Base-by-base conservation (phyloP, 164 flowering plant genomes). In the Magnolia sinica region DNA sequence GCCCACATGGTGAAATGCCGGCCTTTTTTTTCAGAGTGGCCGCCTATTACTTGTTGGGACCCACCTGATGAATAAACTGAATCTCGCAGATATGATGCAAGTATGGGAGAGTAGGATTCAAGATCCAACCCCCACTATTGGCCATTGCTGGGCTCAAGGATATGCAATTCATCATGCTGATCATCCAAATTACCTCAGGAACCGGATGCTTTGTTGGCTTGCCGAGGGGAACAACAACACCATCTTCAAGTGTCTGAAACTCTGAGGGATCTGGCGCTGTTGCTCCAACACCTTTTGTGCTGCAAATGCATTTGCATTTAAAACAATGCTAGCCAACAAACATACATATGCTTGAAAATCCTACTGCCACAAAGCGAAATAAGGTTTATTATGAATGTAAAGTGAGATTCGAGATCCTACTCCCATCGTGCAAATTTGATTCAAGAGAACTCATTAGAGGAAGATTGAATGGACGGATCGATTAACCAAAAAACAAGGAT, bases 261-360 rank as follows among this genome's bases (percentile, higher is more conserved):
- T 90, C 86, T 8, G 89, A 87, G 3, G 82, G 66, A 84, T 91
- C 90, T n/a, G 98, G 98, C 0, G 89, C 90, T 50, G 96, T 92
- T 71, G 81, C 68, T 58, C 97, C 98, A 10, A 95, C 91, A 76
- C 98, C 98, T 84, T 95, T 95, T 68, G 98, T 92, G 88, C 98
- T 95, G 94, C 80, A 84, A 78, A 55, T 55, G 45, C 45, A 37
- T 70, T 65, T 50, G 27, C 69, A 76, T 50, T 49, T 65, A 2
- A 14, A 67, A 45, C 29, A 7, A 64, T 64, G 29, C 50, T 16
- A 10, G 13, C 24, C 45, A 22, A 55, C 45, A 22, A 55, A 52
- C 45, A 20, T 14, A 69, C 45, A 37, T 37, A 37, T 4, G 45
- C 45, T 37, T 37, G 45, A 37, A 37, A 37, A 37, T 37, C 45